Conservation (phyloP, 768 basidiomycete genomes). For the Kwoniella bestiolae region DNA sequence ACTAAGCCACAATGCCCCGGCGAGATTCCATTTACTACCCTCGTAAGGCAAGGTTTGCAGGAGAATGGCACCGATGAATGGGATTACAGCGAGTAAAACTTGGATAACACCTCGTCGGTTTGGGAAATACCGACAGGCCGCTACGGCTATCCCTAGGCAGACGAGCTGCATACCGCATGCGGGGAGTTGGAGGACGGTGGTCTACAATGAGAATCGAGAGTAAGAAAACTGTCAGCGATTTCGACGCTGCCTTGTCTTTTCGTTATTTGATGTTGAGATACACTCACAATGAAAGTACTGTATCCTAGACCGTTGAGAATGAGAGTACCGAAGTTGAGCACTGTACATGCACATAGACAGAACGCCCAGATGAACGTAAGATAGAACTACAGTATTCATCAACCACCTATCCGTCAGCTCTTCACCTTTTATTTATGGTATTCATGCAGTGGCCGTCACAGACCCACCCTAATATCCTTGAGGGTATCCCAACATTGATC, state of each 20-base stretch:
- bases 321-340: conserved; percentile 38
- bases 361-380: conserved; percentile 36
- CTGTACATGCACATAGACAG: conserved; percentile 28
- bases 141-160: conserved; percentile 18
- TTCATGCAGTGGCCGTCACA: too few relatives aligned
- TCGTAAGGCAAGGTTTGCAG: conserved; percentile 30
- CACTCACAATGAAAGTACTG: conserved; percentile 11
- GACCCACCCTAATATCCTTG: too few relatives aligned
- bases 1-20: conserved; percentile 27
- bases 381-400: too few relatives aligned
- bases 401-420: too few relatives aligned
- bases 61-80: conserved; percentile 36
- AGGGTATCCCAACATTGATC: conserved; percentile 34
- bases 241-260: too few relatives aligned
- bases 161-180: conserved; percentile 27
- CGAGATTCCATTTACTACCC: conserved; percentile 31
- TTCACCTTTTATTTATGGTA: too few relatives aligned
- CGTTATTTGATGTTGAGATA: too few relatives aligned
- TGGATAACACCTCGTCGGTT: conserved; percentile 33
- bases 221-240: too few relatives aligned
- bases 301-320: conserved; percentile 40
- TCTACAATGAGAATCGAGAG: too few relatives aligned
- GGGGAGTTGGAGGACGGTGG: conserved; percentile 36
- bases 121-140: conserved; percentile 21
- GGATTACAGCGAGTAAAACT: conserved; percentile 25